A percentile compares a stretch with the other conserved stretches of the same genome.
Conservation (phyloP, 768 basidiomycete species). For the Amanita molliuscula region DNA sequence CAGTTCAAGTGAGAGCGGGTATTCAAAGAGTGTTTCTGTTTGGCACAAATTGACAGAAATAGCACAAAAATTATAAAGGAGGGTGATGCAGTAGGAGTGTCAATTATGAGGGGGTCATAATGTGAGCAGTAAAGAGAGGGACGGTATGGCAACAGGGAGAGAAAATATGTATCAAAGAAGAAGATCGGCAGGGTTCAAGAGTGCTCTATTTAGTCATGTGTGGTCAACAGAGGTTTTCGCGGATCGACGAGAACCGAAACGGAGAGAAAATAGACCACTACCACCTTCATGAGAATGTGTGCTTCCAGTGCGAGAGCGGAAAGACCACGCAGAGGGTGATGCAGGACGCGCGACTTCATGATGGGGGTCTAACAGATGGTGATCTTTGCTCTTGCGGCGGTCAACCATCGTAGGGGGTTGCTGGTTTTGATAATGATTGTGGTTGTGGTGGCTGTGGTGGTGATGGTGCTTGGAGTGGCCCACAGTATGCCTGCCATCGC, state of each 20-base stretch:
- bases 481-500: constrained; percentile 81
- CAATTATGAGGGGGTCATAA: constrained; percentile 3
- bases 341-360: constrained; percentile 45
- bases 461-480: constrained; percentile 47
- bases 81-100: constrained; percentile 2
- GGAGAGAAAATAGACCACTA: constrained; percentile 54
- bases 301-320: constrained; percentile 75
- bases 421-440: constrained; percentile 20
- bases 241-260: constrained; percentile 65
- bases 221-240: constrained; percentile 31
- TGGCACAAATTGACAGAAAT: constrained; percentile 9
- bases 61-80: constrained; percentile 6
- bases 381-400: constrained; percentile 32
- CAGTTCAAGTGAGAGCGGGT: constrained; percentile 20
- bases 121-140: constrained; percentile 1
- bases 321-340: constrained; percentile 72
- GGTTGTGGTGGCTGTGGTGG: constrained; percentile 48
- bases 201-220: constrained; percentile 15
- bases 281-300: constrained; percentile 57
- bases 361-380: constrained; percentile 35
- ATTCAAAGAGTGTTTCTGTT: constrained; percentile 5
- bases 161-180: constrained; percentile 16
- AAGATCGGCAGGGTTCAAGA: constrained; percentile 11
- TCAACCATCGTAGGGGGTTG: constrained; percentile 20
- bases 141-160: constrained; percentile 5